Percentiles rank a stretch among this genome's conserved stretches.
phyloP scores from a whole-genome alignment of 2,329 filamentous ascomycete species.

The Colletotrichum tofieldiae region DNA sequence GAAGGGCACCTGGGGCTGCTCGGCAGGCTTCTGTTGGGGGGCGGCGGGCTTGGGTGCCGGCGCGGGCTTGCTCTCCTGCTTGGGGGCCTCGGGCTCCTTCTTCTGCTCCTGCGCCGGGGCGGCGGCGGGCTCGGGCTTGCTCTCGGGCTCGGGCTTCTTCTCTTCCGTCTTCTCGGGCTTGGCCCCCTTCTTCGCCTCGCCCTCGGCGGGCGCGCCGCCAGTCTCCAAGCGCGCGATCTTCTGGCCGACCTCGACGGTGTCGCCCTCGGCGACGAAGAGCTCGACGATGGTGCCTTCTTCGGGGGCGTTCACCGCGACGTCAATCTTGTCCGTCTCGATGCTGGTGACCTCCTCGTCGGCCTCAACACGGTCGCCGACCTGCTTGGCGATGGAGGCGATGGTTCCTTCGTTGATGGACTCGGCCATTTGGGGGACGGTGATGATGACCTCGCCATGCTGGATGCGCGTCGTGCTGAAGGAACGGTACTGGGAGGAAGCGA shows the following conservation, averaged over 20 bases:
- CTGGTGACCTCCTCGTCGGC: slow-evolving; percentile 52
- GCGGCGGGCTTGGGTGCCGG: slow-evolving; percentile 24
- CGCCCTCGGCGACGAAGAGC: slow-evolving; percentile 51
- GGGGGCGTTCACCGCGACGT: slow-evolving; percentile 50
- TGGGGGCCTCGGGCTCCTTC: slow-evolving; percentile 38
- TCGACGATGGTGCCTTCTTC: slow-evolving; percentile 49
- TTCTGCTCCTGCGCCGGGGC: slow-evolving; percentile 35
- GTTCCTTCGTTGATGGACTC: slow-evolving; percentile 54
- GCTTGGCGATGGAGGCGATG: slow-evolving; percentile 47
- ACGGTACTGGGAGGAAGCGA: slow-evolving; percentile 38
- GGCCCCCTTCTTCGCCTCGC: slow-evolving; percentile 42
- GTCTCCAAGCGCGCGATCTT: slow-evolving; percentile 50
- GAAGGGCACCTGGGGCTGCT: slow-evolving; percentile 21
- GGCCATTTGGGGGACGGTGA: slow-evolving; percentile 52
- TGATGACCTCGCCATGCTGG: slow-evolving; percentile 42
- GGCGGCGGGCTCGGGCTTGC: slow-evolving; percentile 11
- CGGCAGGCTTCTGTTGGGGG: slow-evolving; percentile 10
- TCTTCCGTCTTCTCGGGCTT: slow-evolving; percentile 40
- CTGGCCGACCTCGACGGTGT: slow-evolving; percentile 52
- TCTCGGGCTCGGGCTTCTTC: slow-evolving; percentile 25
- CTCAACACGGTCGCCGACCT: slow-evolving; percentile 51
- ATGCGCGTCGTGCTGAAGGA: slow-evolving; percentile 39
- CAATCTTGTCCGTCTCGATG: slow-evolving; percentile 55
- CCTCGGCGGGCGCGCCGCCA: slow-evolving; percentile 41
- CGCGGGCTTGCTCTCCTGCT: slow-evolving; percentile 37